These are phyloP conservation scores for Exophiala phaeomuriformis DNA, from an alignment of 2,329 filamentous ascomycete species.

Conservation along the genomic window DNA sequence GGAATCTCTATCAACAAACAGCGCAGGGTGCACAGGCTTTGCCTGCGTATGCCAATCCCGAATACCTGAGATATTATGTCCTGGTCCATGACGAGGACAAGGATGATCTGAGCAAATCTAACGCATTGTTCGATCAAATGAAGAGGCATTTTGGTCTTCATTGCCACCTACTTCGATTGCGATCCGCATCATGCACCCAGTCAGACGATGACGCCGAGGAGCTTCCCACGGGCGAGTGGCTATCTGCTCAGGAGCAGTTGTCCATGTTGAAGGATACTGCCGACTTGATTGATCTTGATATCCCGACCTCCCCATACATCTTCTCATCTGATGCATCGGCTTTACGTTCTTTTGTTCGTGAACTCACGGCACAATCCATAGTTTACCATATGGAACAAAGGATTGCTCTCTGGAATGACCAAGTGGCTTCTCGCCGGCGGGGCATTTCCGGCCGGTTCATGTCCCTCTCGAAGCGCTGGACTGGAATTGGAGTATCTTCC, in stretches of 20 bases:
- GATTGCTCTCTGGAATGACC: slow-evolving; percentile 90
- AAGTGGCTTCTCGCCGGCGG: slow-evolving; percentile 81
- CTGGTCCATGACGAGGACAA: slow-evolving; percentile 93
- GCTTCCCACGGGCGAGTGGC: slow-evolving; percentile 79
- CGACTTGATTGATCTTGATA: slow-evolving; percentile 48
- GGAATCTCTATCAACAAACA: slow-evolving; percentile 77
- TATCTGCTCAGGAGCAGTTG: slow-evolving; percentile 78
- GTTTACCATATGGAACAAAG: slow-evolving; percentile 94
- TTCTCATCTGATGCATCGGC: slow-evolving; percentile 89
- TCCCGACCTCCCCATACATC: slow-evolving; percentile 68
- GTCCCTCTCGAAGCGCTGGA: slow-evolving; percentile 84
- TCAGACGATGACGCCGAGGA: slow-evolving; percentile 82
- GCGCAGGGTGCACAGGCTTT: slow-evolving; percentile 65
- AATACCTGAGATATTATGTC: slow-evolving; percentile 93
- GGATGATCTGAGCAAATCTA: slow-evolving; percentile 85
- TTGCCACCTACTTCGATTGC: slow-evolving; percentile 80
- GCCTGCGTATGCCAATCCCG: slow-evolving; percentile 79
- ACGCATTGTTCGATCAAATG: slow-evolving; percentile 93
- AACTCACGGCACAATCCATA: slow-evolving; percentile 91
- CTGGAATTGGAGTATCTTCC: slow-evolving; percentile 65
- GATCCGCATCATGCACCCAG: slow-evolving; percentile 75
- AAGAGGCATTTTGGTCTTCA: slow-evolving; percentile 96
- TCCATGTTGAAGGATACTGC: slow-evolving; percentile 60
- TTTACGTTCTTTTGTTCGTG: slow-evolving; percentile 80
- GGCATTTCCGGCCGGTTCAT: slow-evolving; percentile 91